These are phyloP conservation scores for Crataegus laevigata DNA, from an alignment of 306 rosid genomes.

Conservation along the genomic window DNA sequence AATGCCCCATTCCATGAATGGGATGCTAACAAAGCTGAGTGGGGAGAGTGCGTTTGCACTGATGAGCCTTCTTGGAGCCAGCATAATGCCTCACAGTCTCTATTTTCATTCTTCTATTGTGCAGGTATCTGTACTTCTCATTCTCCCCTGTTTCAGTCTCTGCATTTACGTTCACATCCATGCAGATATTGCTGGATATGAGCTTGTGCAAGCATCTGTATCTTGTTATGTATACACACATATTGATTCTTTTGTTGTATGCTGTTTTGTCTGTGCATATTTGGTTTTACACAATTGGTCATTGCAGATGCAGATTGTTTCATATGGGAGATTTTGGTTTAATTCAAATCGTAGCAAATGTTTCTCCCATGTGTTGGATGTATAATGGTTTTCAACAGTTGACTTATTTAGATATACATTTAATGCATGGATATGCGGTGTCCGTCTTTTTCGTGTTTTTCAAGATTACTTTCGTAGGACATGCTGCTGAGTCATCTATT, in stretches of 20 bases:
- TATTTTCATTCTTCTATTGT: conserved; percentile 90
- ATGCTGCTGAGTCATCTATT: not conserved
- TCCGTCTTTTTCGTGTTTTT: not conserved
- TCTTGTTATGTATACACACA: not conserved
- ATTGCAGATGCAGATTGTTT: not conserved
- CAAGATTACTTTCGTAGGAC: not conserved
- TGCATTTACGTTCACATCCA: not conserved
- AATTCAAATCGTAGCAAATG: not conserved
- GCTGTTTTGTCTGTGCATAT: not conserved
- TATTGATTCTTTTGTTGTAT: not conserved
- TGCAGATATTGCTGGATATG: not conserved
- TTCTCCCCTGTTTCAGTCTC: not conserved
- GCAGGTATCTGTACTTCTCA: conserved; percentile 52
- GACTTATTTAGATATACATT: not conserved
- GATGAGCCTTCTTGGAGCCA: conserved; percentile 97
- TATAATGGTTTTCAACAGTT: not conserved
- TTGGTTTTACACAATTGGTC: not conserved
- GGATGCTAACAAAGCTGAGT: conserved; percentile 48
- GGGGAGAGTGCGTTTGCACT: conserved; percentile 88
- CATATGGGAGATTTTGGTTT: not conserved
- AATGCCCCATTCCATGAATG: conserved; percentile 59
- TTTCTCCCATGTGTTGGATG: not conserved
- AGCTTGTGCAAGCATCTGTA: not conserved
- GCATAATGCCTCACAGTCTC: conserved; percentile 86
- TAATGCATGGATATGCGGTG: not conserved